Evolutionary conservation across 441 rosid species (phyloP).

Genomic region (Omphalea diandra): DNA sequence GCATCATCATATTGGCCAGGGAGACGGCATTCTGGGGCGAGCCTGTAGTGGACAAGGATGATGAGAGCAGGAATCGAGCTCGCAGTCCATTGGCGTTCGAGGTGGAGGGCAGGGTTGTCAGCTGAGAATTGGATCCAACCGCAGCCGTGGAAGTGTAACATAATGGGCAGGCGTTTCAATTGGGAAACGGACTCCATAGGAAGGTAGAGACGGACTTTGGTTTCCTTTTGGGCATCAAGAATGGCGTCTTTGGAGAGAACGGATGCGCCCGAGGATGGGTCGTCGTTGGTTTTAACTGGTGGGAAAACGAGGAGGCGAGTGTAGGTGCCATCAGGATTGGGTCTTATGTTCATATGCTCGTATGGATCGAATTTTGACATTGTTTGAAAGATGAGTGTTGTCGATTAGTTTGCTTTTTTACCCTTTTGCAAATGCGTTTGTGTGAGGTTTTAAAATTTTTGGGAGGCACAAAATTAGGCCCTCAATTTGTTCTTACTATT

Average conservation of each 20-base stretch:
- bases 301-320: constrained; percentile 17
- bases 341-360: constrained; percentile 12
- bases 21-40: constrained; percentile 45
- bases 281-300: neutral
- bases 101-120: constrained; percentile 20
- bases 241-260: constrained; percentile 18
- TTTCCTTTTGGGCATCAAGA: constrained; percentile 5
- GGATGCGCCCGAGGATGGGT: constrained; percentile 6
- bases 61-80: constrained; percentile 31
- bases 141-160: constrained; percentile 34
- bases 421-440: too few relatives aligned
- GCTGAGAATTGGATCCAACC: constrained; percentile 33
- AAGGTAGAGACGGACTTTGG: constrained; percentile 9
- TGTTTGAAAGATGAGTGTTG: too few relatives aligned
- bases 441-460: neutral
- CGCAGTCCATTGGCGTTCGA: constrained; percentile 23
- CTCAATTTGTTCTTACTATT: too few relatives aligned
- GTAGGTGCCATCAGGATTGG: constrained; percentile 22
- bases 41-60: constrained; percentile 39
- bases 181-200: neutral
- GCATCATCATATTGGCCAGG: constrained; percentile 47
- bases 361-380: constrained; percentile 16
- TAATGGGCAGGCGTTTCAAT: neutral
- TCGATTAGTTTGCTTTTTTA: neutral
- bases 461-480: too few relatives aligned